Conservation (phyloP, 768 basidiomycete species). For the Melanogaster broomeanus region DNA sequence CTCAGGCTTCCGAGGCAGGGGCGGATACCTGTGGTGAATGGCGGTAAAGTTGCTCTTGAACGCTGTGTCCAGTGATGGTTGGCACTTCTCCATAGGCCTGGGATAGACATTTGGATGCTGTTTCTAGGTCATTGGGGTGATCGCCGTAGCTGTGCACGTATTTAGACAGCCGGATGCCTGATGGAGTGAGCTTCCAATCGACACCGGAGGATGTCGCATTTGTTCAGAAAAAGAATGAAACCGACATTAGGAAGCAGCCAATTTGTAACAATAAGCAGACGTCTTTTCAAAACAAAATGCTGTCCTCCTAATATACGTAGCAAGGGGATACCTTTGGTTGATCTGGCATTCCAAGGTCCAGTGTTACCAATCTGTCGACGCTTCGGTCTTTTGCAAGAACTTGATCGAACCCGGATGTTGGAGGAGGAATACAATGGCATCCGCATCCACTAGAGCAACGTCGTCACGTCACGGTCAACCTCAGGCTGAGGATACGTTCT, state of each 20-base stretch:
- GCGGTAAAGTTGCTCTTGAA: no score
- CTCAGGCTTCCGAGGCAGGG: constrained; percentile 67
- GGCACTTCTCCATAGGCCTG: no score
- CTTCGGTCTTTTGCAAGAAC: constrained; percentile 51
- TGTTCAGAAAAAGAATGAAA: constrained; percentile 80
- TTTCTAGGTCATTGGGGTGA: constrained; percentile 68
- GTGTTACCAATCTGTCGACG: constrained; percentile 48
- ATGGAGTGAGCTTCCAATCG: constrained; percentile 61
- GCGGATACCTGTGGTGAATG: constrained; percentile 73
- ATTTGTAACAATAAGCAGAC: constrained; percentile 75
- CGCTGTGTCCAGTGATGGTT: no score
- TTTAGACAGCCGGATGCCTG: constrained; percentile 63
- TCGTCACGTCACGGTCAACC: not conserved
- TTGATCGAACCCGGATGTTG: constrained; percentile 60
- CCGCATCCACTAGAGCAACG: constrained; percentile 39
- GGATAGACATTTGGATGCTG: constrained; percentile 62
- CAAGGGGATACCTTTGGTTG: not conserved
- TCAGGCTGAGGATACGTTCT: no score
- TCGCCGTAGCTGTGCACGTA: constrained; percentile 74
- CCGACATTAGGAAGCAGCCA: constrained; percentile 70
- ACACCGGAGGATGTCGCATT: constrained; percentile 78
- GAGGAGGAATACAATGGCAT: constrained; percentile 59
- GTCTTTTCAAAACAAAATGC: constrained; percentile 69
- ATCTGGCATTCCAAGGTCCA: not conserved
- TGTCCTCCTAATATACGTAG: constrained; percentile 80